These are phyloP conservation scores for Singerocomus inundabilis DNA, from an alignment of 1,284 basidiomycete genomes.

Conservation along the genomic window DNA sequence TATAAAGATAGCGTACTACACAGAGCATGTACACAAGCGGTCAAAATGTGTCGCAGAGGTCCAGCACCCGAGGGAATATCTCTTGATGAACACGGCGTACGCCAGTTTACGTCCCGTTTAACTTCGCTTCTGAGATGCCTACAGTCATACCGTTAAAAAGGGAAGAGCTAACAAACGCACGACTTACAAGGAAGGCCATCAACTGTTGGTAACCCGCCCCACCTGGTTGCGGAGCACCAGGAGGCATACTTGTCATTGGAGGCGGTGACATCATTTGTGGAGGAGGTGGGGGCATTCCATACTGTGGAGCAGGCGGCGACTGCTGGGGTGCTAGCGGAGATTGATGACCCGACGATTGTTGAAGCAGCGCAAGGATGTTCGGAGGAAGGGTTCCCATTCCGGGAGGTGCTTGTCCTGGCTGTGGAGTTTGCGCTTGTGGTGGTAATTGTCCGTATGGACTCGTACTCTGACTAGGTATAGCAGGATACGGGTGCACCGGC, in stretches of 20 bases:
- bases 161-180: not conserved
- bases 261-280: constrained; percentile 39
- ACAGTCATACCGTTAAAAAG: not conserved
- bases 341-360: constrained; percentile 44
- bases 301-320: constrained; percentile 34
- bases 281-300: constrained; percentile 40
- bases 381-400: constrained; percentile 50
- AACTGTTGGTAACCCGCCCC: constrained; percentile 52
- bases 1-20: constrained; percentile 28
- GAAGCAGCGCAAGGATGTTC: constrained; percentile 62
- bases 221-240: constrained; percentile 35
- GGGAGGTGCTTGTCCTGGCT: constrained; percentile 36
- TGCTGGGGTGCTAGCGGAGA: constrained; percentile 36
- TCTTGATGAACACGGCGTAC: not conserved
- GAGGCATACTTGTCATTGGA: constrained; percentile 37
- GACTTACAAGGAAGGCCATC: constrained; percentile 53
- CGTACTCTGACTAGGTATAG: constrained; percentile 27
- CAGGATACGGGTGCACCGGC: constrained; percentile 36
- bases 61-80: not conserved
- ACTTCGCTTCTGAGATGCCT: constrained; percentile 30
- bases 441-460: constrained; percentile 40
- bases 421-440: constrained; percentile 37
- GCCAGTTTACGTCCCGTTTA: not conserved
- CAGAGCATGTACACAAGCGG: constrained; percentile 12
- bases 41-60: not conserved